Conservation (phyloP, 305 asterid species). For the Ruellia speciosa region DNA sequence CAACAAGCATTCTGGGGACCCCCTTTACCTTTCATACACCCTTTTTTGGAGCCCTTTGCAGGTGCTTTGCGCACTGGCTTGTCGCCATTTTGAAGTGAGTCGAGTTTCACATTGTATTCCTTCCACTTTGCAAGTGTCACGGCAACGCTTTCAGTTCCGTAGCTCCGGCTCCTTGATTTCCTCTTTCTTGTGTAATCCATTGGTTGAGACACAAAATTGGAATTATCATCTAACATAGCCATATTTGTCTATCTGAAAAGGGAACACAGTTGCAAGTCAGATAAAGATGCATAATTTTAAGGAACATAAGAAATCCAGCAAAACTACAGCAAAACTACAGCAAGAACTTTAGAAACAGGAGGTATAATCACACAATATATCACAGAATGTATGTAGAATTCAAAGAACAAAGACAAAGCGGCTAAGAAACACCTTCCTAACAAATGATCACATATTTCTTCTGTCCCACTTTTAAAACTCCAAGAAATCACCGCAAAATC, state of each 20-base stretch:
- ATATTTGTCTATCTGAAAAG: slow-evolving; percentile 26
- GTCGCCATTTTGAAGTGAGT: slow-evolving; percentile 23
- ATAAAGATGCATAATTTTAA: background rate
- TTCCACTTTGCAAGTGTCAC: slow-evolving; percentile 76
- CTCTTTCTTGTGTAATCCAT: slow-evolving; percentile 36
- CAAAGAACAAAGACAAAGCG: background rate
- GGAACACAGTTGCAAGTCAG: background rate
- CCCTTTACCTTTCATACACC: slow-evolving; percentile 94
- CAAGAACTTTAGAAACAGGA: background rate
- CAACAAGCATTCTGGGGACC: slow-evolving; percentile 65
- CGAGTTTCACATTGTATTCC: slow-evolving; percentile 48
- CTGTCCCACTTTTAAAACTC: background rate
- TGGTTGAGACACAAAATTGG: slow-evolving; percentile 20
- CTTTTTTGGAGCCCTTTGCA: slow-evolving; percentile 88
- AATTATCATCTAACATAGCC: slow-evolving; percentile 29
- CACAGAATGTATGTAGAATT: background rate
- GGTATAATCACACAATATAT: no score
- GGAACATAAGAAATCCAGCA: no score
- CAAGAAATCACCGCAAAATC: background rate
- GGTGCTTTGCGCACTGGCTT: slow-evolving; percentile 46
- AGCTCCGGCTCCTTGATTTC: slow-evolving; percentile 45
- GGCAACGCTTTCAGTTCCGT: slow-evolving; percentile 34
- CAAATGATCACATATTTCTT: background rate
- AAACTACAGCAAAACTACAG: no score
- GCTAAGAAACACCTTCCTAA: background rate